Evolutionary conservation across 371 early-diverging fungal genomes (phyloP), one percentile per base, ranked within the genome.

Genomic region (Nosema muscidifuracis): DNA sequence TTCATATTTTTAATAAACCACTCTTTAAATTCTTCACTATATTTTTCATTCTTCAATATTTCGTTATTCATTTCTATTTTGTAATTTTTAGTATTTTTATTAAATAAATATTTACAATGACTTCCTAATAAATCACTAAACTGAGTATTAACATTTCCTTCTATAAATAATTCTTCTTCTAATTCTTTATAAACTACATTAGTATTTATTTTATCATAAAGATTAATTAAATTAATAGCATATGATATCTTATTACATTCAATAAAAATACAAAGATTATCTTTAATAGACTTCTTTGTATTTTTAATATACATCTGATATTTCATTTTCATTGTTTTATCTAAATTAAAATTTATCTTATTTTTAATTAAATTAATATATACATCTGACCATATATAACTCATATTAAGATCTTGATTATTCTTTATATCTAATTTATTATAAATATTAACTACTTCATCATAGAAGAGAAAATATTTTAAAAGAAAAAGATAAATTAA

Each of bases 371-470:
- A 58, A 7, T 47, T 62, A 31, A 69, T 57, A 18, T 62, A 44
- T 57, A 67, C 62, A 53, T 79, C 79, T n/a, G 26, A 51, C 74
- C 76, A 79, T 30, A 79, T 38, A 67, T 66, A 79, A 16, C 77
- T 65, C 47, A 67, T 62, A 50, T 68, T 79, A 26, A 75, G 56
- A 1, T 57, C 30, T 34, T 76, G 76, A 15, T 73, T 65, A 38
- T 75, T 76, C 34, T 67, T 69, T n/a, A 79, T 69, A 38, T 60
- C 40, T 20, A 79, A 15, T 24, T 43, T 28, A 15, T 73, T 60
- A 53, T 73, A 34, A 1, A 40, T 31, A n/a, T 69, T 31, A 3
- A 44, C 16, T n/a, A 76, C 60, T 26, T 64, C 30, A 18, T 68
- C 31, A 43, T 63, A 65, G 31, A 76, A 60, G 20, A 57, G 66